A percentile compares a stretch with the other conserved stretches of the same genome.
phyloP scores from a whole-genome alignment of 2,329 filamentous ascomycete genomes.

The Fusarium brevicatenulatum region DNA sequence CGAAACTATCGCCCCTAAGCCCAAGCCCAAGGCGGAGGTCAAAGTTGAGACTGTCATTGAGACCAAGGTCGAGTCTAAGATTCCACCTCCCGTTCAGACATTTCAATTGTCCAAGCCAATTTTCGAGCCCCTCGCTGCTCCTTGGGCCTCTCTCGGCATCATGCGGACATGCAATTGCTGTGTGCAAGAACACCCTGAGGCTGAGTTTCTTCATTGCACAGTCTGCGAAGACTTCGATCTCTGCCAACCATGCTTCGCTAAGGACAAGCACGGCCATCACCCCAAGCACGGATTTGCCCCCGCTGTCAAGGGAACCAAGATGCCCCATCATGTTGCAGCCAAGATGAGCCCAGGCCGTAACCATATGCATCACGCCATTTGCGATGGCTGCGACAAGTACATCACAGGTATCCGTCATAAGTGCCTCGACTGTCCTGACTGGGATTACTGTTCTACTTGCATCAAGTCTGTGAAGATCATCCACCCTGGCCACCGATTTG shows the following conservation, averaged over 20 bases:
- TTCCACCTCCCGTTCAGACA: constrained; percentile 25
- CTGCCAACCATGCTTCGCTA: constrained; percentile 82
- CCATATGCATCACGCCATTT: constrained; percentile 85
- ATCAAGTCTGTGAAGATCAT: constrained; percentile 71
- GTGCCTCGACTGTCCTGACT: constrained; percentile 96
- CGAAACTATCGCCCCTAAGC: constrained; percentile 78
- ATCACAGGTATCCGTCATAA: constrained; percentile 94
- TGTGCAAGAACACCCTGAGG: constrained; percentile 75
- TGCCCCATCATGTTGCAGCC: constrained; percentile 69
- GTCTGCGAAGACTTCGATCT: constrained; percentile 92
- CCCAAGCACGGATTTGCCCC: constrained; percentile 84
- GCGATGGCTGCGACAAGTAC: constrained; percentile 91
- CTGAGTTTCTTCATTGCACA: constrained; percentile 85
- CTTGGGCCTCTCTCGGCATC: constrained; percentile 37
- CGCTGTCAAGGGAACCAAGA: constrained; percentile 69
- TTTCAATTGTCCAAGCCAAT: constrained; percentile 30
- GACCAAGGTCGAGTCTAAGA: constrained; percentile 36
- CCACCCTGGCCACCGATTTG: constrained; percentile 89
- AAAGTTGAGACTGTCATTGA: constrained; percentile 40
- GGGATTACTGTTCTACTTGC: constrained; percentile 91
- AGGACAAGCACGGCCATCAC: constrained; percentile 86
- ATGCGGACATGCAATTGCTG: constrained; percentile 78
- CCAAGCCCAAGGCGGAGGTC: constrained; percentile 34
- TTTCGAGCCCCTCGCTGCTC: constrained; percentile 34
- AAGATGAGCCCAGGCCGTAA: constrained; percentile 84